Evolutionary conservation across 495 filamentous ascomycete species (phyloP).

Genomic region (Thozetella sp.): DNA sequence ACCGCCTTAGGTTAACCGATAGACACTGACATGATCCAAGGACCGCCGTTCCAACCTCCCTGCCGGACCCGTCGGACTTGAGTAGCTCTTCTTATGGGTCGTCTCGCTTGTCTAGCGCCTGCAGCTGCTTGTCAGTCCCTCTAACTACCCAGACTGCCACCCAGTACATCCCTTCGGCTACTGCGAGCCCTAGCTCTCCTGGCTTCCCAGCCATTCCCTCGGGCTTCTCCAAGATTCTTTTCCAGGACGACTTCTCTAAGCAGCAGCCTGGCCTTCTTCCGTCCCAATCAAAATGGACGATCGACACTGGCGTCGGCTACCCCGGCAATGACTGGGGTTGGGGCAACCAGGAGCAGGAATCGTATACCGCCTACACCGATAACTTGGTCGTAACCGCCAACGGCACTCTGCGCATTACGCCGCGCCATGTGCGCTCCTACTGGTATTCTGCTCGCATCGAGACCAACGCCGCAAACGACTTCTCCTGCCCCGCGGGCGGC

Average conservation of each 20-base stretch:
- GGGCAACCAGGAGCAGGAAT: background rate
- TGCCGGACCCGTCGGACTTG: background rate
- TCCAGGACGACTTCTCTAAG: background rate
- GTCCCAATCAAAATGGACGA: background rate
- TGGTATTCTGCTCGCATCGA: background rate
- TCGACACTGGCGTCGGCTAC: background rate
- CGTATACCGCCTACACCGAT: background rate
- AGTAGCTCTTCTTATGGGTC: background rate
- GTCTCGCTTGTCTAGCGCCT: background rate
- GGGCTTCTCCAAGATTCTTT: background rate
- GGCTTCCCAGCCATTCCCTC: background rate
- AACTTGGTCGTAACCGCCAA: background rate
- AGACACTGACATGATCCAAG: background rate
- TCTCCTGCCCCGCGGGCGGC: constrained; percentile 4
- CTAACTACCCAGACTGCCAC: background rate
- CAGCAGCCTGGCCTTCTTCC: background rate
- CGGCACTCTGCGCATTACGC: background rate
- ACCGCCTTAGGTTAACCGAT: too few relatives aligned
- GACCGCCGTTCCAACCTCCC: background rate
- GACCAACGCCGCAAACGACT: background rate
- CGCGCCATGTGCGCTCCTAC: background rate
- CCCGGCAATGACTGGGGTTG: background rate
- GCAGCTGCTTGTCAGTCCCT: background rate
- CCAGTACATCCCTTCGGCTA: background rate
- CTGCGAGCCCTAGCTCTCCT: background rate